Evolutionary conservation across 139 green algal species (phyloP), one percentile per base, ranked within the genome.

Genomic region (Volvox africanus): DNA sequence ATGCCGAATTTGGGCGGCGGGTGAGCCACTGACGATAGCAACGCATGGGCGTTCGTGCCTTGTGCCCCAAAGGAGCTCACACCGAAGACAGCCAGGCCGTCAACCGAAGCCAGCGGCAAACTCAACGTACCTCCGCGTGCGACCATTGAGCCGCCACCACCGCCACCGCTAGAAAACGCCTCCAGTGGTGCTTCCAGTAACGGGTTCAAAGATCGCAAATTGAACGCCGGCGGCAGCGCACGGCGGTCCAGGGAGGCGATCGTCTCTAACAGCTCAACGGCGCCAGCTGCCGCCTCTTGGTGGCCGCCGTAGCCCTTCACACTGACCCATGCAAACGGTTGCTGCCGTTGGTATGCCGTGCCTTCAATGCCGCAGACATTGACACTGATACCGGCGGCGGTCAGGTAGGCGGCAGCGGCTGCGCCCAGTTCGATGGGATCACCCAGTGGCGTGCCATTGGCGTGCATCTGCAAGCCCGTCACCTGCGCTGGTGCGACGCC

Each of bases 131-230:
- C 88, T n/a, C 88, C 88, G 65, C 88, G 88, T 2, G 88, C 65
- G 6, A 91, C n/a, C 22, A 73, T 21, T 28, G 67, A 2, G 36
- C 68, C 68, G 24, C 17, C 26, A 14, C 28, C 68, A 14, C 24
- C 61, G 21, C 61, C 61, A 21, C 61, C 81, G 22, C 14, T 24
- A 61, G n/a, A 5, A 12, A 91, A 65, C 26, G 87, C 87, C 61
- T 65, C 82, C 35, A 94, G 35, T 30, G 89, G 61, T 16, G 21
- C 92, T 30, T 90, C 37, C 5, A 97, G 73, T 44, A 97, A 89
- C 5, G 95, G 95, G 92, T 98, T 98, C 28, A 98, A 82, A 78
- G 85, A 13, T 1, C 92, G 37, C 26, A 98, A 88, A 88, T 96
- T 92, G 71, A 95, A 86, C 0, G 93, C 93, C 1, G 93, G 91